These are phyloP conservation scores for Penicillium sp. DNA, from an alignment of 2,329 filamentous ascomycete genomes.

Conservation along the genomic window DNA sequence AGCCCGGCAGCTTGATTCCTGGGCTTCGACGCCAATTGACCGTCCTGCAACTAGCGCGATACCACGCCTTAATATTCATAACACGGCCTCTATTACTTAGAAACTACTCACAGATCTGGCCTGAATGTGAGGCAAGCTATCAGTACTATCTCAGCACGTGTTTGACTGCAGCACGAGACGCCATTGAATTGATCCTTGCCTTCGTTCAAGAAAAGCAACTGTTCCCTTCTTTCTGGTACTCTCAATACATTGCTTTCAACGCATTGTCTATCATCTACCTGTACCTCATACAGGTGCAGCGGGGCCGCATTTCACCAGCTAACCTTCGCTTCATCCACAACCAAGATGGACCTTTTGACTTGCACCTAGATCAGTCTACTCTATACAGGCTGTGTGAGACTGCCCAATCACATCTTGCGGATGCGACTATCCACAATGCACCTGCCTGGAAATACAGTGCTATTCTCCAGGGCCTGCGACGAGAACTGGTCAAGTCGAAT, in stretches of 20 bases:
- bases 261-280: slow-evolving; percentile 26
- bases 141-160: slow-evolving; percentile 15
- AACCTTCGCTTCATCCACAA: not conserved
- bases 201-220: slow-evolving; percentile 23
- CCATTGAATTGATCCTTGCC: slow-evolving; percentile 21
- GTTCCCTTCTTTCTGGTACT: slow-evolving; percentile 28
- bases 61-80: not conserved
- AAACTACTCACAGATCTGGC: slow-evolving; percentile 21
- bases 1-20: slow-evolving; percentile 7
- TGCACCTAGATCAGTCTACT: slow-evolving; percentile 9
- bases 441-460: slow-evolving; percentile 23
- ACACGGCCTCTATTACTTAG: slow-evolving; percentile 15
- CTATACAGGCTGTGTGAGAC: slow-evolving; percentile 20
- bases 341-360: not conserved
- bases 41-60: not conserved
- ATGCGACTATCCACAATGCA: slow-evolving; percentile 21
- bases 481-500: slow-evolving; percentile 12
- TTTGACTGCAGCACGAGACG: slow-evolving; percentile 17
- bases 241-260: slow-evolving; percentile 28
- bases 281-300: slow-evolving; percentile 22
- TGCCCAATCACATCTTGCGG: slow-evolving; percentile 17
- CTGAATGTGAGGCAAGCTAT: slow-evolving; percentile 16
- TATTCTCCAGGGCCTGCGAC: slow-evolving; percentile 20
- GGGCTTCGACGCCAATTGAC: not conserved
- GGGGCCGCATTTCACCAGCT: slow-evolving; percentile 14